These are phyloP conservation scores for Scedosporium dehoogii DNA, from an alignment of 2,329 filamentous ascomycete species.

Conservation along the genomic window DNA sequence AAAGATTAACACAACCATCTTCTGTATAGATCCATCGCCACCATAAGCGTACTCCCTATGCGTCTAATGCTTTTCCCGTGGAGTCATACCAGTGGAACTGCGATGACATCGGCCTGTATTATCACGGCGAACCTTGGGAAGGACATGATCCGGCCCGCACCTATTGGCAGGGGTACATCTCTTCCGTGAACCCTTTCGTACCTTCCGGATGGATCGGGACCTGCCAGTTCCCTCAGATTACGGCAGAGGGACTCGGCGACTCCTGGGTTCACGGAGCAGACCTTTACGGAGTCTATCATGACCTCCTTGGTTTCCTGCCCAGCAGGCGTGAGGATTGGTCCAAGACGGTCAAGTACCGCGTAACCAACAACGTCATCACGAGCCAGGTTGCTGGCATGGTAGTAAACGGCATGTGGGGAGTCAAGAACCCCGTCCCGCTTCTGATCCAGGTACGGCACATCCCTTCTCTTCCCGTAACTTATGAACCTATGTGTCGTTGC, in stretches of 20 bases:
- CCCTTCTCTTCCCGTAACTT: neutral
- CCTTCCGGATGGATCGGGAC: constrained; percentile 59
- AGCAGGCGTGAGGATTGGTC: constrained; percentile 26
- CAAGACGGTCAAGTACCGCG: constrained; percentile 50
- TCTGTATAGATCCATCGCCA: constrained; percentile 59
- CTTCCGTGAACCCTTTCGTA: constrained; percentile 55
- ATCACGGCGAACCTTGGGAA: constrained; percentile 51
- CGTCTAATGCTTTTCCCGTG: constrained; percentile 63
- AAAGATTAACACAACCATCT: neutral
- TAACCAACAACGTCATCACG: constrained; percentile 77
- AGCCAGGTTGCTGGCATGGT: constrained; percentile 71
- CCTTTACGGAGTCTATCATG: constrained; percentile 65
- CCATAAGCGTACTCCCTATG: constrained; percentile 76
- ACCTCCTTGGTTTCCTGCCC: constrained; percentile 59
- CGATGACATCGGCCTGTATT: constrained; percentile 58
- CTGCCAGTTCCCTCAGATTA: constrained; percentile 78
- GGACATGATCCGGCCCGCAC: constrained; percentile 39
- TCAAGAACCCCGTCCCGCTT: constrained; percentile 24
- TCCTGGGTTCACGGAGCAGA: constrained; percentile 69
- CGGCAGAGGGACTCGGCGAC: constrained; percentile 59
- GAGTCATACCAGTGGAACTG: constrained; percentile 69
- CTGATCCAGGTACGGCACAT: constrained; percentile 27
- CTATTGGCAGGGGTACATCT: constrained; percentile 57
- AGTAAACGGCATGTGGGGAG: constrained; percentile 59
- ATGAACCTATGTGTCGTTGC: neutral